Percentiles rank a stretch among this genome's conserved stretches.
phyloP scores from a whole-genome alignment of 1,284 basidiomycete genomes.

The Cryptococcus amylolentus region DNA sequence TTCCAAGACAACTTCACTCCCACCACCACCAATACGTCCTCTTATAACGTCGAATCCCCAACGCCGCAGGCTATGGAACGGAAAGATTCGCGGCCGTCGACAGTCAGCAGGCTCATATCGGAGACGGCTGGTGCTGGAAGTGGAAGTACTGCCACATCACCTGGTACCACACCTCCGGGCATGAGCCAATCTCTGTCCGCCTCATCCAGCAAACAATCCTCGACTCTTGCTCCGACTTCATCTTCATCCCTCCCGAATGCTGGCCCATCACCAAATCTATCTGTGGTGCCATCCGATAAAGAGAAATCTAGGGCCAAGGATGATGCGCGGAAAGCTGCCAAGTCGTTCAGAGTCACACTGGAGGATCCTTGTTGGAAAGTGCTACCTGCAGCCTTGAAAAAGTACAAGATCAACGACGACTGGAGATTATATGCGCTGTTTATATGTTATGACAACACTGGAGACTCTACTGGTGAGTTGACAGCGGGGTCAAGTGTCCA shows the following conservation, averaged over 20 bases:
- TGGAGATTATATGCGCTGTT: slow-evolving; percentile 99
- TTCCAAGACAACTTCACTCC: slow-evolving; percentile 36
- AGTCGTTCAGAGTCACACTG: slow-evolving; percentile 61
- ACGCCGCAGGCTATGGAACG: not conserved
- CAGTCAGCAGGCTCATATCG: slow-evolving; percentile 18
- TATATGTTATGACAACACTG: slow-evolving; percentile 90
- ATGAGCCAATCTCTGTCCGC: not conserved
- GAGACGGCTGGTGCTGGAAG: slow-evolving; percentile 6
- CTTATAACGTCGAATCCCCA: slow-evolving; percentile 36
- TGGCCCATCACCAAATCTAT: not conserved
- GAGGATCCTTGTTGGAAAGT: slow-evolving; percentile 99
- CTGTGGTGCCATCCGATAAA: slow-evolving; percentile 12
- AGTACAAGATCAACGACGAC: slow-evolving; percentile 98
- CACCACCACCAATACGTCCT: slow-evolving; percentile 18
- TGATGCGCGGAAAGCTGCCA: slow-evolving; percentile 46
- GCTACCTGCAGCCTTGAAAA: slow-evolving; percentile 92
- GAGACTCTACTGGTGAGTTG: slow-evolving; percentile 67
- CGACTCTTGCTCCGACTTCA: not conserved
- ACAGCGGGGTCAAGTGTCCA: not conserved
- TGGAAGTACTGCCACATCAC: slow-evolving; percentile 11
- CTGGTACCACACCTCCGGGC: slow-evolving; percentile 1
- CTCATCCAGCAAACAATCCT: slow-evolving; percentile 1
- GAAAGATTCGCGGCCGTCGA: slow-evolving; percentile 13
- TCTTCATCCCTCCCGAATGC: slow-evolving; percentile 1
- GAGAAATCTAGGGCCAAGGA: slow-evolving; percentile 33